Percentiles rank a stretch among this genome's conserved stretches.
These are phyloP conservation scores for Croton laevigatus DNA, from an alignment of 441 rosid genomes.

Conservation along the genomic window DNA sequence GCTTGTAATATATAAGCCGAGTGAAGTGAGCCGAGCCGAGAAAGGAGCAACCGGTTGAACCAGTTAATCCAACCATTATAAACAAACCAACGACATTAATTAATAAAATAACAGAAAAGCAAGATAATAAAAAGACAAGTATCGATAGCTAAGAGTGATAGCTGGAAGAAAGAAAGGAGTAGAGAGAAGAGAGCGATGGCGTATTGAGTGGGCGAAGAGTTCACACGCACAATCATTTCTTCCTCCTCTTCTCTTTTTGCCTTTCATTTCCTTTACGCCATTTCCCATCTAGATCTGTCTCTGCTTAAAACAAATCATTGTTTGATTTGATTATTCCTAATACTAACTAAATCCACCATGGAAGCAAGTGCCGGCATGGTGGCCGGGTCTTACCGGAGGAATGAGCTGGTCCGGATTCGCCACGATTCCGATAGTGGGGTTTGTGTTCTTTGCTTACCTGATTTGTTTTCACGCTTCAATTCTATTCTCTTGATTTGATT, in stretches of 20 bases:
- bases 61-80: constrained; percentile 27
- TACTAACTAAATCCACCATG: constrained; percentile 32
- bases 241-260: not conserved
- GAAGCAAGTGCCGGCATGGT: constrained; percentile 88
- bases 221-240: constrained; percentile 7
- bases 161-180: not conserved
- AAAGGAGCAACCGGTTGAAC: constrained; percentile 29
- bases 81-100: not conserved
- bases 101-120: constrained; percentile 7
- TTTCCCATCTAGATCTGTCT: constrained; percentile 19
- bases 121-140: constrained; percentile 22
- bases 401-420: constrained; percentile 90
- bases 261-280: not conserved
- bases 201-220: constrained; percentile 47
- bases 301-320: not conserved
- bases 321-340: not conserved
- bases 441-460: constrained; percentile 28
- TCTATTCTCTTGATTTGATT: not conserved
- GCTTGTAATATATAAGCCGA: not conserved
- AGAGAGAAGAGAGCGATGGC: constrained; percentile 37
- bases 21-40: not conserved
- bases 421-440: constrained; percentile 95
- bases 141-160: not conserved
- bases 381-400: constrained; percentile 91
- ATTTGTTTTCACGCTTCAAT: not conserved